phyloP scores from a whole-genome alignment of 1,284 basidiomycete genomes.

The Gastroboletus turbinatus region DNA sequence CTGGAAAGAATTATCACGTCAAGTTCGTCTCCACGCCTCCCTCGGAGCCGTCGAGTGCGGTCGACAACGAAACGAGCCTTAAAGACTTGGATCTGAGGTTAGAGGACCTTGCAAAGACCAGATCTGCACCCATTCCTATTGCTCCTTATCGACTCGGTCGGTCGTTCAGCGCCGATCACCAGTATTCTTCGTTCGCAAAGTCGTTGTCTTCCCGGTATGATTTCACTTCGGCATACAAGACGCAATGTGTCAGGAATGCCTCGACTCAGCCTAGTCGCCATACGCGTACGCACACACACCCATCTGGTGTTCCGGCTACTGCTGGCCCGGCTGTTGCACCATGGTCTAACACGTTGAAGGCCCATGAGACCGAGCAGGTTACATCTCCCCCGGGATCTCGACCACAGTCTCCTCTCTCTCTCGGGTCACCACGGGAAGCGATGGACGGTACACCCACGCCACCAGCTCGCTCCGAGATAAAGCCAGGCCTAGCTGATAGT shows the following conservation, averaged over 20 bases:
- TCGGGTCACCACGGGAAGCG: slow-evolving; percentile 45
- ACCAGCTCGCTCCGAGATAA: slow-evolving; percentile 8
- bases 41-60: slow-evolving; percentile 18
- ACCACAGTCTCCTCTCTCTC: slow-evolving; percentile 1
- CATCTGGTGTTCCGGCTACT: slow-evolving; percentile 30
- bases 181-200: slow-evolving; percentile 26
- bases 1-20: slow-evolving; percentile 77
- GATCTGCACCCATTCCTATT: slow-evolving; percentile 32
- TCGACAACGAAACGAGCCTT: slow-evolving; percentile 32
- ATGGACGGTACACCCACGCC: slow-evolving; percentile 8
- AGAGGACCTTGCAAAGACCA: slow-evolving; percentile 52
- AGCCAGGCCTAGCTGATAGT: slow-evolving; percentile 24
- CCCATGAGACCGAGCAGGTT: neutral
- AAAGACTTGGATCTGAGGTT: slow-evolving; percentile 53
- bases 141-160: slow-evolving; percentile 20
- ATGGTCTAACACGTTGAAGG: slow-evolving; percentile 33
- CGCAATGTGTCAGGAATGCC: slow-evolving; percentile 38
- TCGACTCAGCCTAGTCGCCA: slow-evolving; percentile 30
- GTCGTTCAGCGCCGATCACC: slow-evolving; percentile 27
- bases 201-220: slow-evolving; percentile 55
- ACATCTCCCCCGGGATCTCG: neutral
- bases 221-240: slow-evolving; percentile 50
- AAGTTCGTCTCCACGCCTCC: slow-evolving; percentile 43
- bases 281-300: slow-evolving; percentile 39
- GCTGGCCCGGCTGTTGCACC: slow-evolving; percentile 30